Percentiles rank a stretch among this genome's conserved stretches.
Evolutionary conservation across 2,329 filamentous ascomycete species (phyloP).

Genomic region (Aspergillus versicolor): DNA sequence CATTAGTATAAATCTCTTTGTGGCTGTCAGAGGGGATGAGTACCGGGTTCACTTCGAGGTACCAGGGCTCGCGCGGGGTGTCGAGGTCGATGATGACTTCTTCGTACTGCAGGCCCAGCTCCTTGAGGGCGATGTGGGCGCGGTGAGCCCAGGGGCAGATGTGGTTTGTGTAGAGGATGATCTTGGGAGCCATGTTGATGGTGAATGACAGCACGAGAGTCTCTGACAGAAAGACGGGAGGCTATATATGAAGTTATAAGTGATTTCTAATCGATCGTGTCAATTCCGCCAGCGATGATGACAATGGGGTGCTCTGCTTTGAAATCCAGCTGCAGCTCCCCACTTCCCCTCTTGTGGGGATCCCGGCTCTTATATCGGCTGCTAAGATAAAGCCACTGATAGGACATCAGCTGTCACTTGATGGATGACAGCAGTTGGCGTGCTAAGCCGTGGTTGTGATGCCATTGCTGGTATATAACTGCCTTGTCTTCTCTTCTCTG

Average conservation of each 20-base stretch:
- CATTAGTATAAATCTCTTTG: background rate
- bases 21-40: constrained; percentile 2
- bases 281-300: background rate
- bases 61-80: constrained; percentile 68
- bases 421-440: too few species aligned
- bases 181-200: constrained; percentile 43
- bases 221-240: too few species aligned
- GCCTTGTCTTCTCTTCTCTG: too few species aligned
- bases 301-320: constrained; percentile 1
- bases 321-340: background rate
- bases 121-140: constrained; percentile 68
- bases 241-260: background rate
- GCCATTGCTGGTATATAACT: background rate
- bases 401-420: background rate
- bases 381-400: background rate
- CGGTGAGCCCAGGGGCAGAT: constrained; percentile 73
- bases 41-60: constrained; percentile 72
- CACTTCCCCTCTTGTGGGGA: background rate
- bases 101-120: constrained; percentile 65
- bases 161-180: constrained; percentile 70
- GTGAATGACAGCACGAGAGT: background rate
- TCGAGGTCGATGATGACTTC: constrained; percentile 72
- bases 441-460: background rate
- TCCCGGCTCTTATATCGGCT: too few species aligned
- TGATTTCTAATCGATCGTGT: constrained; percentile 7